A percentile compares a stretch with the other conserved stretches of the same genome.
Conservation (phyloP, 2,329 filamentous ascomycete genomes). For the Colletotrichum neosansevieriae region DNA sequence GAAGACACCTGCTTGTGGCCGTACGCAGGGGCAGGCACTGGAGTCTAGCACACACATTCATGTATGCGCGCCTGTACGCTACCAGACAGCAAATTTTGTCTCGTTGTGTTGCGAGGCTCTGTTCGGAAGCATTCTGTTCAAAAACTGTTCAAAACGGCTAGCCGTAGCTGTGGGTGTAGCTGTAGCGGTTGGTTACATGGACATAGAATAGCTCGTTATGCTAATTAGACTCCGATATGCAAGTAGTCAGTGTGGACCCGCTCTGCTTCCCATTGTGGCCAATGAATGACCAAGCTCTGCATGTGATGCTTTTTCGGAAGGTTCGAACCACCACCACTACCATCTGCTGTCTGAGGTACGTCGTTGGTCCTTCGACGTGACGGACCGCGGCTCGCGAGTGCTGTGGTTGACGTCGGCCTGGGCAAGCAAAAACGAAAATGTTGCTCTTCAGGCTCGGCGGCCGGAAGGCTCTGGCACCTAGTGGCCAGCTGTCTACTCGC, state of each 20-base stretch:
- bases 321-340: too few species aligned
- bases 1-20: too few species aligned
- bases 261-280: neutral
- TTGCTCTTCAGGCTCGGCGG: conserved; percentile 19
- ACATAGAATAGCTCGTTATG: neutral
- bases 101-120: too few species aligned
- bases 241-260: neutral
- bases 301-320: neutral
- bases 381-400: conserved; percentile 13
- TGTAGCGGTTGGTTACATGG: too few species aligned
- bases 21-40: too few species aligned
- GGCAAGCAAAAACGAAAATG: conserved; percentile 8
- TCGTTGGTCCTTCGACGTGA: neutral
- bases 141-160: too few species aligned
- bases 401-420: conserved; percentile 8
- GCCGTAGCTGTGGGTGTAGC: too few species aligned
- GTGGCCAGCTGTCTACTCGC: neutral
- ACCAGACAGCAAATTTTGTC: too few species aligned
- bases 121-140: too few species aligned
- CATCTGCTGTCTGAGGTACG: too few species aligned
- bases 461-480: conserved; percentile 14
- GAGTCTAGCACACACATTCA: too few species aligned
- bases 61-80: too few species aligned
- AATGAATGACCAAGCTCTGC: neutral
- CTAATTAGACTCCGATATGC: neutral